phyloP scores from a whole-genome alignment of 2,329 filamentous ascomycete species.

The Aspergillus tubingensis region DNA sequence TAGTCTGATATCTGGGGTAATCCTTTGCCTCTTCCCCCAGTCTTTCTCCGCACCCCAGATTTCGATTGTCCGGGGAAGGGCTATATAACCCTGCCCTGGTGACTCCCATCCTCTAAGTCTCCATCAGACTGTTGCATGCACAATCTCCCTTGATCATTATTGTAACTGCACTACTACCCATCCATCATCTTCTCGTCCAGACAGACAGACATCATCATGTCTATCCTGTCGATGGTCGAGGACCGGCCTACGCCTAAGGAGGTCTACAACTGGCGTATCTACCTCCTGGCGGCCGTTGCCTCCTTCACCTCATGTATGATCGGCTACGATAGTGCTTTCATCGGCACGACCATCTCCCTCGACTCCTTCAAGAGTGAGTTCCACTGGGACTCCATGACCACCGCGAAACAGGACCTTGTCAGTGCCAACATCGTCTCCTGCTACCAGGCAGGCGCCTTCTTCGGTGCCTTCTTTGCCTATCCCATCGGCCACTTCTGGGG shows the following conservation, averaged over 20 bases:
- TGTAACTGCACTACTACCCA: background rate
- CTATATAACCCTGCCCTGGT: background rate
- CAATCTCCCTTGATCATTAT: background rate
- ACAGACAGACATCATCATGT: slow-evolving; percentile 38
- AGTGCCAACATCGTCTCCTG: slow-evolving; percentile 77
- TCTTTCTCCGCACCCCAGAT: slow-evolving; percentile 2
- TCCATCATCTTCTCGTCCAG: background rate
- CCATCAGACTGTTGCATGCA: background rate
- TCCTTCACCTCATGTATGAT: slow-evolving; percentile 62
- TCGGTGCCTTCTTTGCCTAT: slow-evolving; percentile 72
- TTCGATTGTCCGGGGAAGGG: background rate
- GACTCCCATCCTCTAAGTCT: background rate
- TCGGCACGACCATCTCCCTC: slow-evolving; percentile 73
- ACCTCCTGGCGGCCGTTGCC: slow-evolving; percentile 56
- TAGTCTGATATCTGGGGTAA: slow-evolving; percentile 4
- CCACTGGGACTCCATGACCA: slow-evolving; percentile 54
- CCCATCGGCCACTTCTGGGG: slow-evolving; percentile 67
- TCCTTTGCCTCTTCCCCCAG: slow-evolving; percentile 3
- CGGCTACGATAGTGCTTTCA: slow-evolving; percentile 72
- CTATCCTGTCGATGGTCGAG: slow-evolving; percentile 44
- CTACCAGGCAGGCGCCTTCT: slow-evolving; percentile 83
- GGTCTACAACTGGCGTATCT: slow-evolving; percentile 64
- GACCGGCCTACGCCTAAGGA: slow-evolving; percentile 57
- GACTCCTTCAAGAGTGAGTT: slow-evolving; percentile 71
- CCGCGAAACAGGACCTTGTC: slow-evolving; percentile 52